phyloP scores from a whole-genome alignment of 441 rosid species.

The Croton laevigatus region DNA sequence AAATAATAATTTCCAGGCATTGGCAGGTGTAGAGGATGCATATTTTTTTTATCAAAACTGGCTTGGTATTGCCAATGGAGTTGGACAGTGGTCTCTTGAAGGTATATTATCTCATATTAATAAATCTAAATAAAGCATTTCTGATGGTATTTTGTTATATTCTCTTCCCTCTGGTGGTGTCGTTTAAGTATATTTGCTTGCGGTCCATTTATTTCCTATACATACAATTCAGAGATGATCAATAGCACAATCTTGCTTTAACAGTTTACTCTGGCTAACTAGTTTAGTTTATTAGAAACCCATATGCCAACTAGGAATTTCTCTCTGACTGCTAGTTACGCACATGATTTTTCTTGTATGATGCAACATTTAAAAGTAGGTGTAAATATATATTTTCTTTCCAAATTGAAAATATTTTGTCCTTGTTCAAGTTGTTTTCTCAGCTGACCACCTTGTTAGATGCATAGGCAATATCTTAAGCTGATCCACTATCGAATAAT shows the following conservation, averaged over 20 bases:
- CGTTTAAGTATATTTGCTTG: neutral
- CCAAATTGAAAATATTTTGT: no score
- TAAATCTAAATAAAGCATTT: neutral
- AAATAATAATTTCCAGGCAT: conserved; percentile 80
- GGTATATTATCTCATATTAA: conserved; percentile 34
- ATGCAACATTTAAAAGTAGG: no score
- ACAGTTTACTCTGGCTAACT: neutral
- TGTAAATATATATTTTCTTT: no score
- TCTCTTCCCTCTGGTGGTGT: neutral
- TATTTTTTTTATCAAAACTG: conserved; percentile 61
- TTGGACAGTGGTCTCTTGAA: conserved; percentile 70
- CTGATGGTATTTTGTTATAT: neutral
- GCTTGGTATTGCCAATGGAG: conserved; percentile 90
- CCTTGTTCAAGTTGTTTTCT: no score
- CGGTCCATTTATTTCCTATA: neutral
- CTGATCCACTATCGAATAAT: no score
- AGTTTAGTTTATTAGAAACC: no score
- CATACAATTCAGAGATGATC: neutral
- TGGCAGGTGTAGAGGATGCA: conserved; percentile 84
- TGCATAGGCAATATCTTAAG: no score
- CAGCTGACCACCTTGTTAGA: no score
- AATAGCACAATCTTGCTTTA: neutral
- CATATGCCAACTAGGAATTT: no score
- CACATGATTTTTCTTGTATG: no score
- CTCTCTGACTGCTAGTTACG: no score